phyloP scores from a whole-genome alignment of 441 rosid genomes.

The Omphalea diandra region DNA sequence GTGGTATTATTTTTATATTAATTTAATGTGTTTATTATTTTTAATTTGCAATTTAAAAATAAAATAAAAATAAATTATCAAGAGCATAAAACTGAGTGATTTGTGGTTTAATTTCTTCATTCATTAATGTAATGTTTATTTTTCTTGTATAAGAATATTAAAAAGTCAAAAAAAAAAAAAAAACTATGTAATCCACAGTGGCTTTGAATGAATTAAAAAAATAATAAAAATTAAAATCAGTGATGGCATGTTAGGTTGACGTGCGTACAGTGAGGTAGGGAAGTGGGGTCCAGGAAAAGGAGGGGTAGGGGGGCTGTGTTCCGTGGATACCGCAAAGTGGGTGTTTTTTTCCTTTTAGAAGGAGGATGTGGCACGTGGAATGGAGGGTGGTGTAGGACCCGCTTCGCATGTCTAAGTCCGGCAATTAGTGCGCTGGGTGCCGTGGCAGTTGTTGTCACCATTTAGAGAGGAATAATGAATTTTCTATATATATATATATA shows the following conservation, averaged over 20 bases:
- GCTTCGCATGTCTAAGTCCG: constrained; percentile 26
- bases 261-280: constrained; percentile 41
- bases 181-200: too few relatives aligned
- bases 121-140: too few relatives aligned
- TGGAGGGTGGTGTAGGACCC: constrained; percentile 31
- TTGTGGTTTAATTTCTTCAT: too few relatives aligned
- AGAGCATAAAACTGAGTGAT: too few relatives aligned
- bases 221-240: too few relatives aligned
- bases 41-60: too few relatives aligned
- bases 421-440: constrained; percentile 29
- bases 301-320: background rate
- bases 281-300: constrained; percentile 18
- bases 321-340: constrained; percentile 9
- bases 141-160: too few relatives aligned
- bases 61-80: background rate
- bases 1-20: too few relatives aligned
- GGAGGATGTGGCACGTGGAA: constrained; percentile 38
- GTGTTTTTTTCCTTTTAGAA: background rate
- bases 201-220: too few relatives aligned
- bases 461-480: background rate
- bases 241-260: constrained; percentile 37
- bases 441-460: constrained; percentile 24
- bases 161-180: too few relatives aligned
- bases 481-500: too few relatives aligned
- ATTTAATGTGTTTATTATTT: too few relatives aligned